Percentiles rank a stretch among this genome's conserved stretches.
phyloP scores from a whole-genome alignment of 371 early-diverging fungal species.

The Mucor piriformis region DNA sequence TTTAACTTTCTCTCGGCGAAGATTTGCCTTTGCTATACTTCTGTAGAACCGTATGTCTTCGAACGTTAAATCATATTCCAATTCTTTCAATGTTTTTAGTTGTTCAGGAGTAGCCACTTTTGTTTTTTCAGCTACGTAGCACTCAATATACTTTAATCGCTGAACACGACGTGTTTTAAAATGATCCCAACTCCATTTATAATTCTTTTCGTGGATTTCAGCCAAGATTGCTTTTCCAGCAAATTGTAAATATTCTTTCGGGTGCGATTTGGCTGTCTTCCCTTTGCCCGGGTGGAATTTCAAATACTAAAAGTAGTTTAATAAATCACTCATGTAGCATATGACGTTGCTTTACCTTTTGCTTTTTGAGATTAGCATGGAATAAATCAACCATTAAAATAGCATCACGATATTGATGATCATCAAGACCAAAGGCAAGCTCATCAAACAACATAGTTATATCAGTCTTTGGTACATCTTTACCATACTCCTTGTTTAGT shows the following conservation, averaged over 20 bases:
- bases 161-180: conserved; percentile 73
- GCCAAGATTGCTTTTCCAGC: conserved; percentile 73
- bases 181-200: conserved; percentile 78
- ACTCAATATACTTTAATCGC: conserved; percentile 66
- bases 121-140: conserved; percentile 60
- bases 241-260: conserved; percentile 75
- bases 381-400: conserved; percentile 73
- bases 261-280: conserved; percentile 68
- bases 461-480: conserved; percentile 54
- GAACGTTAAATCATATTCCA: conserved; percentile 72
- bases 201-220: conserved; percentile 75
- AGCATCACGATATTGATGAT: conserved; percentile 75
- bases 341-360: conserved; percentile 55
- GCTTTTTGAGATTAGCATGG: conserved; percentile 66
- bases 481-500: conserved; percentile 58
- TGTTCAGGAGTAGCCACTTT: conserved; percentile 46
- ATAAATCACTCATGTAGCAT: background rate
- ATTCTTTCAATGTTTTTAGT: conserved; percentile 38
- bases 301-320: conserved; percentile 58
- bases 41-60: conserved; percentile 84
- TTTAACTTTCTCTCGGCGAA: conserved; percentile 60
- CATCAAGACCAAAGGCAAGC: conserved; percentile 76
- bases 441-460: conserved; percentile 74
- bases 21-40: conserved; percentile 61
- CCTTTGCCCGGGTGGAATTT: conserved; percentile 71